These are phyloP conservation scores for Breviolum minutum DNA, from an alignment of 73 alveolate species.

Conservation along the genomic window DNA sequence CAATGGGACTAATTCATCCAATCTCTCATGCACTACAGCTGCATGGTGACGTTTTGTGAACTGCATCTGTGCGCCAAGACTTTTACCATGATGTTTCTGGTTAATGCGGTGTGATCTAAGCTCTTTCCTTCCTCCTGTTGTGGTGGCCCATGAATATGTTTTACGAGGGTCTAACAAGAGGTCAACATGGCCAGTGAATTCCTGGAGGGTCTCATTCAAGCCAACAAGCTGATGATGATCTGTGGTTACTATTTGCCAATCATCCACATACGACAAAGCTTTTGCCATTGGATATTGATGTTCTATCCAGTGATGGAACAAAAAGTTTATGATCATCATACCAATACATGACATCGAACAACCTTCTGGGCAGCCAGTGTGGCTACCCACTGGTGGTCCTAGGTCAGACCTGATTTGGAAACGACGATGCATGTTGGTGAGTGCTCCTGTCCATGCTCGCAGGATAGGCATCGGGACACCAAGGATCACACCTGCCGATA, in stretches of 20 bases:
- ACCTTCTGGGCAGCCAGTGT: conserved; percentile 6
- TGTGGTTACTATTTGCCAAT: not conserved
- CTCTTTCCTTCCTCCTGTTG: not conserved
- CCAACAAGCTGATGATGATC: not conserved
- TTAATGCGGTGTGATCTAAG: not conserved
- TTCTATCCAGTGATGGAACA: not conserved
- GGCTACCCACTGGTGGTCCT: not conserved
- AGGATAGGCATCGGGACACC: not conserved
- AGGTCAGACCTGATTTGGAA: not conserved
- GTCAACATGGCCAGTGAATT: not conserved
- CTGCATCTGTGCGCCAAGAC: conserved; percentile 1
- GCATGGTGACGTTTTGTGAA: too few relatives aligned
- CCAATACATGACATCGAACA: not conserved
- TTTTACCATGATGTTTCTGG: not conserved
- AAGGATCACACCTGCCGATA: not conserved
- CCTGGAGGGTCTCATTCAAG: not conserved
- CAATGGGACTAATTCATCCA: not conserved
- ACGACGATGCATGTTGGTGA: not conserved
- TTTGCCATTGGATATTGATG: not conserved
- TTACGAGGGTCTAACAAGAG: not conserved
- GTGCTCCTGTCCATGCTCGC: not conserved
- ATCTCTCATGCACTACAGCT: not conserved
- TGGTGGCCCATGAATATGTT: not conserved
- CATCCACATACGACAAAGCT: not conserved
- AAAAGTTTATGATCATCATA: not conserved